These are phyloP conservation scores for Dalbergia cultrata DNA, from an alignment of 306 rosid species.

Conservation along the genomic window DNA sequence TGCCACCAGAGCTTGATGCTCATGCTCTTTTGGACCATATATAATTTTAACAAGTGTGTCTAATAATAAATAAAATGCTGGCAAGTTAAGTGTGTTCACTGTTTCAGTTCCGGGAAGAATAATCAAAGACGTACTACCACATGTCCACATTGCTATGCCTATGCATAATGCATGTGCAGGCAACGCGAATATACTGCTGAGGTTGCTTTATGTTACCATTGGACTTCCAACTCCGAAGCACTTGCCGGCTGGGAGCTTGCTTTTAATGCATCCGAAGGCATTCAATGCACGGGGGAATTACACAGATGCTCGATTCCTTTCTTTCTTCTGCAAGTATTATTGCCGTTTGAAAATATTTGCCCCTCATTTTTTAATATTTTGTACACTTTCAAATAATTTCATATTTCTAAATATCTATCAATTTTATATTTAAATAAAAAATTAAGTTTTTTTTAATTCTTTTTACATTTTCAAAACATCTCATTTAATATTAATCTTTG, in stretches of 20 bases:
- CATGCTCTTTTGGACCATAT: neutral
- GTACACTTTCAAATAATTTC: too few species aligned
- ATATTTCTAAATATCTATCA: too few species aligned
- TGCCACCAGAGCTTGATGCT: neutral
- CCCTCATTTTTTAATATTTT: too few species aligned
- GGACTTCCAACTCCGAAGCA: constrained; percentile 20
- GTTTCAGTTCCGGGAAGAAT: neutral
- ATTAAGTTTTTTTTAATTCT: too few species aligned
- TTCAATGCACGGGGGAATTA: neutral
- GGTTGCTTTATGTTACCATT: constrained; percentile 3
- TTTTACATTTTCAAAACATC: too few species aligned
- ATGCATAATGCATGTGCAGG: too few species aligned
- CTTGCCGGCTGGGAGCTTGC: neutral
- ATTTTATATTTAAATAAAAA: too few species aligned
- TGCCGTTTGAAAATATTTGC: too few species aligned
- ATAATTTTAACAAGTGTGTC: too few species aligned
- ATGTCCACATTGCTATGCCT: neutral
- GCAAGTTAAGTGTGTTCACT: too few species aligned
- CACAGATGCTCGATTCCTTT: neutral
- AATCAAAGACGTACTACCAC: neutral
- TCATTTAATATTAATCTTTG: too few species aligned
- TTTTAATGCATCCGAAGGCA: constrained; percentile 2
- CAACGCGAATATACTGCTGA: neutral
- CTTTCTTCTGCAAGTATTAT: neutral
- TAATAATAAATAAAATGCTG: too few species aligned